These are phyloP conservation scores for Thelonectria discophora DNA, from an alignment of 2,329 filamentous ascomycete genomes.

Conservation along the genomic window DNA sequence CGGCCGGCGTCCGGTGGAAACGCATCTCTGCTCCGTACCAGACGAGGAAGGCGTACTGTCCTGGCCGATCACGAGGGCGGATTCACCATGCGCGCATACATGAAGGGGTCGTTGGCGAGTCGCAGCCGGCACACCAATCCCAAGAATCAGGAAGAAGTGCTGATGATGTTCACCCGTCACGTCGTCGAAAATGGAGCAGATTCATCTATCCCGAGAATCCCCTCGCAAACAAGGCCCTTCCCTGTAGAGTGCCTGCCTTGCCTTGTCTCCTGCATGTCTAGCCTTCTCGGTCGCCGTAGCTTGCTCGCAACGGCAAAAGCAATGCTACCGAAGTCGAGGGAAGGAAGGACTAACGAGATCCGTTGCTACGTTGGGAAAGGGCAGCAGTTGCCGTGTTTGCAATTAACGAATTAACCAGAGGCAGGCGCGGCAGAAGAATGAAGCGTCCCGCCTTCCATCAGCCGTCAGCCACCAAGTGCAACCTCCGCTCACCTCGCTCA, in stretches of 20 bases:
- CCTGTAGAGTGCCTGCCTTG: slow-evolving; percentile 15
- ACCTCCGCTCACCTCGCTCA: not conserved
- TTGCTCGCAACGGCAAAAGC: slow-evolving; percentile 14
- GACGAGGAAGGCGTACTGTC: not conserved
- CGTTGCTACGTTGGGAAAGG: slow-evolving; percentile 13
- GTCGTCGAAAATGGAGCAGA: not conserved
- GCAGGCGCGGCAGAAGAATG: slow-evolving; percentile 21
- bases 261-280: slow-evolving; percentile 18
- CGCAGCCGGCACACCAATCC: not conserved
- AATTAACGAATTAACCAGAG: slow-evolving; percentile 23
- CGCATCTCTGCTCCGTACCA: not conserved
- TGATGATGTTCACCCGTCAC: not conserved
- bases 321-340: not conserved
- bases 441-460: slow-evolving; percentile 11
- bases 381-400: slow-evolving; percentile 13
- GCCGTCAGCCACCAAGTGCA: not conserved
- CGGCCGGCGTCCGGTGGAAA: slow-evolving; percentile 17
- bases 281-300: slow-evolving; percentile 14
- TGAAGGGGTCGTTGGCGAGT: not conserved
- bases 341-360: not conserved
- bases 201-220: not conserved
- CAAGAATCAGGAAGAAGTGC: not conserved
- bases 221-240: slow-evolving; percentile 11
- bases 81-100: not conserved
- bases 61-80: too few relatives aligned